Conservation (phyloP, 805 yeast species). For the Saturnispora serradocipensis region DNA sequence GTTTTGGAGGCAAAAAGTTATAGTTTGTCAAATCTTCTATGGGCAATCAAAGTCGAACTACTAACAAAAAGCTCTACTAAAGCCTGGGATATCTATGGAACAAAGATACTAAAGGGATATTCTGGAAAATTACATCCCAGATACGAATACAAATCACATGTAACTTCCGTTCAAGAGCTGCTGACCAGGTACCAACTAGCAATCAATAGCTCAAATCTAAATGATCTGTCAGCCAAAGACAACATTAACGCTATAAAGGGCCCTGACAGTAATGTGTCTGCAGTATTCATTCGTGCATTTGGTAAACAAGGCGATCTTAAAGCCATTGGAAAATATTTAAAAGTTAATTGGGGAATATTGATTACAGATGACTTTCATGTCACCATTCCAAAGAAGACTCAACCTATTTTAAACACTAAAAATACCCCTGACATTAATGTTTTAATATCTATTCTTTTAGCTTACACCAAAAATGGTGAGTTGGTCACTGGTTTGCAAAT, state of each 20-base stretch:
- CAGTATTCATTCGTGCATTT: slow-evolving; percentile 21
- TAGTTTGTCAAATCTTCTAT: slow-evolving; percentile 18
- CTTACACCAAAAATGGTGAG: slow-evolving; percentile 25
- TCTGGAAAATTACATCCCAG: not conserved
- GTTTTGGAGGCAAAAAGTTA: slow-evolving; percentile 15
- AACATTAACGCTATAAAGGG: not conserved
- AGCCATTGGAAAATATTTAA: slow-evolving; percentile 19
- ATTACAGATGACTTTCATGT: not conserved
- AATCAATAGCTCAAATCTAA: not conserved
- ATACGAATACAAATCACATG: slow-evolving; percentile 1
- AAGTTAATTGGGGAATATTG: slow-evolving; percentile 23
- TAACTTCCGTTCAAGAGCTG: not conserved
- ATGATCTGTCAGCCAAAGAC: not conserved
- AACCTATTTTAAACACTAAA: not conserved
- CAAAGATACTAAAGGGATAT: slow-evolving; percentile 5
- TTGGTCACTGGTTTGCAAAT: slow-evolving; percentile 15
- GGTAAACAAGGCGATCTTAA: slow-evolving; percentile 23
- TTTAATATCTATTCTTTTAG: slow-evolving; percentile 22
- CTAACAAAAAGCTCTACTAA: slow-evolving; percentile 18
- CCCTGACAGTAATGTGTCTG: not conserved
- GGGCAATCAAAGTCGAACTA: slow-evolving; percentile 20
- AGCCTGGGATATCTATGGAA: slow-evolving; percentile 21
- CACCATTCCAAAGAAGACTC: not conserved
- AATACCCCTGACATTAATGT: slow-evolving; percentile 19
- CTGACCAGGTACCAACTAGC: not conserved